Evolutionary conservation across 768 basidiomycete species (phyloP).

Genomic region (Astraeus odoratus): DNA sequence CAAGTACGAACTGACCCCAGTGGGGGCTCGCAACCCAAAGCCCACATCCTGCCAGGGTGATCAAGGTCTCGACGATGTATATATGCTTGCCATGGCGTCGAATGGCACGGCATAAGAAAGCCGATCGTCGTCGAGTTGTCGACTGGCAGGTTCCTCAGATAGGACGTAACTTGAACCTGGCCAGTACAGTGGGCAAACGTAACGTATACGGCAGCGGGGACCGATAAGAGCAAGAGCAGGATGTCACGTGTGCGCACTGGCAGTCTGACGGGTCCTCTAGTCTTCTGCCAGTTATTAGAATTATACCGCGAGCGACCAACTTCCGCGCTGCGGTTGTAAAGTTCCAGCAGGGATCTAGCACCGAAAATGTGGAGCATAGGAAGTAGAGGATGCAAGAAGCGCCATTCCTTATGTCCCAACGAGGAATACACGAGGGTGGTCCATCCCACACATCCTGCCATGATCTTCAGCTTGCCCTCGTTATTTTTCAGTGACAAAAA

Average conservation of each 20-base stretch:
- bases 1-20: conserved; percentile 49
- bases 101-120: conserved; percentile 95
- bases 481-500: conserved; percentile 28
- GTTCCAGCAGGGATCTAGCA: conserved; percentile 58
- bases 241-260: conserved; percentile 25
- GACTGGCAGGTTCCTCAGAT: conserved; percentile 49
- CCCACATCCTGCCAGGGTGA: conserved; percentile 57
- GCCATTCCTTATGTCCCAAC: conserved; percentile 94
- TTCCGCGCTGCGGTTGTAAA: conserved; percentile 19
- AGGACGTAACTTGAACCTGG: conserved; percentile 70
- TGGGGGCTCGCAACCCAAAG: conserved; percentile 90
- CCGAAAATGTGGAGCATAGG: conserved; percentile 80
- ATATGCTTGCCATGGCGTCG: conserved; percentile 87
- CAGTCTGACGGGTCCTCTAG: not conserved
- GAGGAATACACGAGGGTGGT: conserved; percentile 66
- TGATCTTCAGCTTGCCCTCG: conserved; percentile 29
- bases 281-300: not conserved
- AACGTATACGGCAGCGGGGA: conserved; percentile 64
- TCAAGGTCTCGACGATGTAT: conserved; percentile 67
- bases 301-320: not conserved
- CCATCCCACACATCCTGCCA: conserved; percentile 53
- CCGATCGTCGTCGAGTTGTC: conserved; percentile 56
- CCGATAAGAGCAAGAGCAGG: conserved; percentile 41
- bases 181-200: conserved; percentile 72
- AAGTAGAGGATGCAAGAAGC: conserved; percentile 88